Base-by-base conservation (phyloP, 768 basidiomycete genomes). In the Russula virescens region DNA sequence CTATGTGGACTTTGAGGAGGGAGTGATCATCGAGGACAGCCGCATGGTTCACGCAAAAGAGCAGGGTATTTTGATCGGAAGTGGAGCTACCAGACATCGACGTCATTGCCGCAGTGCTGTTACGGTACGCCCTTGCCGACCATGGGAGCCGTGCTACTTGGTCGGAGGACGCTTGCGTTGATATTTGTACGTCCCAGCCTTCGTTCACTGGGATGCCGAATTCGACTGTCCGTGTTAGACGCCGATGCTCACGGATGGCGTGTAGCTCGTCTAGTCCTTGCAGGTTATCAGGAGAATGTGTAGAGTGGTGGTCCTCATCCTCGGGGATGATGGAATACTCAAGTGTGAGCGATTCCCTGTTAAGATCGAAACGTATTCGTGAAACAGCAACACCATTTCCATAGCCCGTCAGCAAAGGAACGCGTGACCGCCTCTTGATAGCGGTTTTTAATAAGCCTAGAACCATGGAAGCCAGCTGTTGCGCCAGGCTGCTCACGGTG, bases 141-240 rank as follows among this genome's bases (percentile, higher is more conserved):
- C 91, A 94, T 2, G 89, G 89, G 19, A 90, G 79, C 54, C 79
- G 77, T 68, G 89, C 84, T 10, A 88, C 84, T 58, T 82, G 83
- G 38, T 86, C 83, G 0, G 86, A 87, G 1, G 89, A 87, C 7
- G 87, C 88, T 71, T 82, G 87, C 31, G 85, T 83, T 5, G 86
- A 80, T 28, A 96, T 77, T 68, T 88, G 91, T 1, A 94, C 82
- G 68, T 94, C 93, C 94, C 91, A 98, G 28, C 91, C 89, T 64
- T 88, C 86, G 19, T 78, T 75, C 1, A 83, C 78, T 4, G 91
- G 90, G 35, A 98, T 73, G n/a, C 85, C 75, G 69, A 87, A 90
- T 75, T 97, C 91, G 50, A 95, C 78, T 2, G 88, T 84, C 43
- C 93, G 81, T 21, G 85, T 86, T 19, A 92, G 76, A 47, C 90